phyloP scores from a whole-genome alignment of 2,329 filamentous ascomycete genomes.

The Colletotrichum higginsianum region DNA sequence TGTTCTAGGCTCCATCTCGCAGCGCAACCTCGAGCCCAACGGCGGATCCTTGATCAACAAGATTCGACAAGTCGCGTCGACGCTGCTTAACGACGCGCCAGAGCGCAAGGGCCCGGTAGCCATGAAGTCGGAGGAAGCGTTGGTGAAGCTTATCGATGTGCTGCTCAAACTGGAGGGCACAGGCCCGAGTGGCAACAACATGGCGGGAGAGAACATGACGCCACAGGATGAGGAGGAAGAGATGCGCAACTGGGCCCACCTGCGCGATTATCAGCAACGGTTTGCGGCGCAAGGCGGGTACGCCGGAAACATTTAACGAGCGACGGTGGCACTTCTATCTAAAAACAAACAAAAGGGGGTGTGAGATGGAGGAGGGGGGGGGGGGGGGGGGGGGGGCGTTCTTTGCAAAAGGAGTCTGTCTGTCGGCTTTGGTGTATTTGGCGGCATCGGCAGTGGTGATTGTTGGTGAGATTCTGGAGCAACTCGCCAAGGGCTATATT shows the following conservation, averaged over 20 bases:
- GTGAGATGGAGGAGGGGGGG: neutral
- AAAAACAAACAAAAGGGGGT: neutral
- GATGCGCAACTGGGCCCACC: constrained; percentile 81
- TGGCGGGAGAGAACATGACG: constrained; percentile 57
- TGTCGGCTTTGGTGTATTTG: too few relatives aligned
- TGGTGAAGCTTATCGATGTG: constrained; percentile 81
- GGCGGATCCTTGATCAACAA: constrained; percentile 81
- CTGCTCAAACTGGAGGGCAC: constrained; percentile 81
- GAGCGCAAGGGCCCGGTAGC: constrained; percentile 68
- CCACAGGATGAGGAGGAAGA: constrained; percentile 81
- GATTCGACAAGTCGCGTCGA: constrained; percentile 87
- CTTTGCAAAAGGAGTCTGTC: too few relatives aligned
- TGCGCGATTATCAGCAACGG: constrained; percentile 83
- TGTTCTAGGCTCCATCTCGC: constrained; percentile 82
- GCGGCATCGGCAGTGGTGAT: too few relatives aligned
- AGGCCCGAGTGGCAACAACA: constrained; percentile 52
- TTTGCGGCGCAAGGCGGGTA: constrained; percentile 78
- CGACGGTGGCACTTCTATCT: neutral
- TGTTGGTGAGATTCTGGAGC: neutral
- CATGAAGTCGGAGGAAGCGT: constrained; percentile 76
- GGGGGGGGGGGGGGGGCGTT: too few relatives aligned
- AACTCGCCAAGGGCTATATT: neutral
- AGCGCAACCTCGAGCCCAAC: constrained; percentile 87
- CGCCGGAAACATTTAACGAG: constrained; percentile 42
- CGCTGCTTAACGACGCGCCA: constrained; percentile 74